A percentile compares a stretch with the other conserved stretches of the same genome.
phyloP scores from a whole-genome alignment of 306 rosid genomes.

The Lathyrus sativus region DNA sequence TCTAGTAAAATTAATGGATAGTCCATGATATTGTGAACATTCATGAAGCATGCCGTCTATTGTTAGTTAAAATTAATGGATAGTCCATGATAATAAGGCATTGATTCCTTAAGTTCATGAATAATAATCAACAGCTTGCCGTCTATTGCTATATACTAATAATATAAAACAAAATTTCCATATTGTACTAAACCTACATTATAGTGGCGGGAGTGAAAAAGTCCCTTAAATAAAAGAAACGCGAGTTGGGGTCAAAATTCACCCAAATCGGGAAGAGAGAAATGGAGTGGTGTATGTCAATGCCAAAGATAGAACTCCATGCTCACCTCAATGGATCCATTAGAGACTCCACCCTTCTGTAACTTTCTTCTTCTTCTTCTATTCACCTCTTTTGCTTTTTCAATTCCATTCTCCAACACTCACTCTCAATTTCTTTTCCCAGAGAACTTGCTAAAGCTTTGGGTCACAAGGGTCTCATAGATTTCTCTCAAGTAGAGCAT shows the following conservation, averaged over 20 bases:
- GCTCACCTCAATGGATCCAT: conserved; percentile 97
- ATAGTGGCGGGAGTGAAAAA: too few species aligned
- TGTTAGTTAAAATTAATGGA: too few species aligned
- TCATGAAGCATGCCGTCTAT: too few species aligned
- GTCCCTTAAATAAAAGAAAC: neutral
- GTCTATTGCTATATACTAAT: too few species aligned
- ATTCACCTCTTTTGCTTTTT: neutral
- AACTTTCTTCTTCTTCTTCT: neutral
- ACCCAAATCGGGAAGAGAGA: neutral
- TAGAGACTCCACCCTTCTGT: conserved; percentile 81
- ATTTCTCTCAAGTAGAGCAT: conserved; percentile 75
- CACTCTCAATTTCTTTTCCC: conserved; percentile 21
- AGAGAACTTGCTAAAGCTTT: conserved; percentile 79
- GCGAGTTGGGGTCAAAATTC: neutral
- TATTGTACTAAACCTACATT: neutral
- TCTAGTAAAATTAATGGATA: too few species aligned
- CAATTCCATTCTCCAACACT: too few species aligned
- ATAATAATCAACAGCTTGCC: too few species aligned
- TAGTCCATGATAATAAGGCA: too few species aligned
- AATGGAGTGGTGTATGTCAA: conserved; percentile 72
- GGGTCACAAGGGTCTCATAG: conserved; percentile 70
- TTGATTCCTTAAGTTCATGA: too few species aligned
- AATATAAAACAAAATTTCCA: too few species aligned
- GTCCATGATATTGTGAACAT: too few species aligned
- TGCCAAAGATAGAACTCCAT: conserved; percentile 88